Evolutionary conservation across 306 rosid genomes (phyloP).

Genomic region (Alnus rubra): DNA sequence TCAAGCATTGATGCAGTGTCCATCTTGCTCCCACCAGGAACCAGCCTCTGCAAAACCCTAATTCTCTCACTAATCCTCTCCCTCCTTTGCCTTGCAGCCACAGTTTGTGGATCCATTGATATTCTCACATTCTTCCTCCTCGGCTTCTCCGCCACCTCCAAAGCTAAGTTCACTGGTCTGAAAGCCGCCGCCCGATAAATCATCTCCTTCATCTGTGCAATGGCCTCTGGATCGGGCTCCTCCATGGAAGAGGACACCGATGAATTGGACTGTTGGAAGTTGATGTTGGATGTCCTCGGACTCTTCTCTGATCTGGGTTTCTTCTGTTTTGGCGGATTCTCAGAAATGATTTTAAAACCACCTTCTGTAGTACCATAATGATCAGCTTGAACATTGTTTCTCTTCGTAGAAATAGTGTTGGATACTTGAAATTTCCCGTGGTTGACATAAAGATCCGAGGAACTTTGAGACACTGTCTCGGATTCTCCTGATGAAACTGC

Average conservation of each 20-base stretch:
- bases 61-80: conserved; percentile 85
- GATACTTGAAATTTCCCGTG: conserved; percentile 24
- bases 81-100: conserved; percentile 93
- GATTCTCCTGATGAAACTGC: conserved; percentile 59
- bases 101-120: conserved; percentile 93
- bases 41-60: conserved; percentile 82
- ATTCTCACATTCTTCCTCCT: conserved; percentile 85
- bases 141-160: conserved; percentile 64
- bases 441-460: conserved; percentile 35
- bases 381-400: conserved; percentile 40
- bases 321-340: conserved; percentile 52
- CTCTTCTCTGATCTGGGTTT: conserved; percentile 59
- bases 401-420: conserved; percentile 42
- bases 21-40: conserved; percentile 98
- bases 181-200: conserved; percentile 90
- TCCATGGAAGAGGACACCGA: conserved; percentile 44
- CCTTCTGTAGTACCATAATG: conserved; percentile 39
- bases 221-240: conserved; percentile 86
- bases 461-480: conserved; percentile 43
- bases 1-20: conserved; percentile 99
- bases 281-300: conserved; percentile 65
- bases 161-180: conserved; percentile 81
- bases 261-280: conserved; percentile 70
- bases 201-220: conserved; percentile 97
- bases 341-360: conserved; percentile 51